phyloP scores from a whole-genome alignment of 306 rosid species.

The Potentilla sterilis region DNA sequence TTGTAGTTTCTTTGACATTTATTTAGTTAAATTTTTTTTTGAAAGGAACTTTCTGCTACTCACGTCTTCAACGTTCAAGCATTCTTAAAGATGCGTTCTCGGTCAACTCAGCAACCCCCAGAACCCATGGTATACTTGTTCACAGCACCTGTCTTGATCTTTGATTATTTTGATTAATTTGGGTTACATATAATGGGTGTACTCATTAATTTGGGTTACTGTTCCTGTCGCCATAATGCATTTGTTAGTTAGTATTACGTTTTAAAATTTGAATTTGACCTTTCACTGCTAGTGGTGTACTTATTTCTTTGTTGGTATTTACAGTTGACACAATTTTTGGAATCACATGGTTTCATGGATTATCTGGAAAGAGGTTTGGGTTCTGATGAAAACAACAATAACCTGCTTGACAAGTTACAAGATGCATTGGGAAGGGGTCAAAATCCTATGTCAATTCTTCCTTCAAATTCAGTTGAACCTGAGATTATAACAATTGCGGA shows the following conservation, averaged over 20 bases:
- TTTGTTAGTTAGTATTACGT: not conserved
- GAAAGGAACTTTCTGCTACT: slow-evolving; percentile 73
- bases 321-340: slow-evolving; percentile 85
- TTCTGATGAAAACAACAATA: slow-evolving; percentile 73
- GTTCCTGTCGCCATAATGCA: not conserved
- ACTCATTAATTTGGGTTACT: not conserved
- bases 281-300: slow-evolving; percentile 18
- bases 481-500: slow-evolving; percentile 93
- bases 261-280: not conserved
- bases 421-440: slow-evolving; percentile 98
- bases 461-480: slow-evolving; percentile 62
- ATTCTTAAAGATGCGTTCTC: slow-evolving; percentile 83
- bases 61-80: slow-evolving; percentile 86
- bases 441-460: slow-evolving; percentile 85
- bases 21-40: slow-evolving; percentile 27
- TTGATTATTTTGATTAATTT: slow-evolving; percentile 17
- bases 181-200: slow-evolving; percentile 1
- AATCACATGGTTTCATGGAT: slow-evolving; percentile 91
- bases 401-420: slow-evolving; percentile 91
- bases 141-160: slow-evolving; percentile 24
- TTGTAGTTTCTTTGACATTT: slow-evolving; percentile 14
- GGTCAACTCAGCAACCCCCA: slow-evolving; percentile 78
- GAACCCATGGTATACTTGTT: slow-evolving; percentile 75
- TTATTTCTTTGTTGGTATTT: slow-evolving; percentile 29
- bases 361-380: slow-evolving; percentile 84